Conservation (phyloP, 2,329 filamentous ascomycete genomes). For the Talaromyces sp. region DNA sequence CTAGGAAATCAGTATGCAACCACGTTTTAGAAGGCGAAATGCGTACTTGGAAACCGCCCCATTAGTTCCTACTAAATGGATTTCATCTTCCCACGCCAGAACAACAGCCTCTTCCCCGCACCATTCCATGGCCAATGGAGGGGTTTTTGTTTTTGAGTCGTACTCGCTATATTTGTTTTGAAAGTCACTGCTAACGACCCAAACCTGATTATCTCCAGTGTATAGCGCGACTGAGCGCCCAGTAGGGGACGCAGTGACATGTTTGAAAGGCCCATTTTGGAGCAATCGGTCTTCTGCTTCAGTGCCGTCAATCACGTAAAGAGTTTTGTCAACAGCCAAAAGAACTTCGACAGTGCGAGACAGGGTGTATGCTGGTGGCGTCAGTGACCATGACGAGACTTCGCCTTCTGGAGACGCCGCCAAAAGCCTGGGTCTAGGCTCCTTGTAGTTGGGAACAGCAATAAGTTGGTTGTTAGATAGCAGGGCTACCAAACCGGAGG, state of each 20-base stretch:
- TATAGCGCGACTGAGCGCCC: constrained; percentile 85
- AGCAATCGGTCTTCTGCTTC: constrained; percentile 89
- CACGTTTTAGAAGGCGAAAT: neutral
- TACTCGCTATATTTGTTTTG: constrained; percentile 89
- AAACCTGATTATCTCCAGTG: constrained; percentile 75
- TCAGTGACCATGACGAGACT: constrained; percentile 82
- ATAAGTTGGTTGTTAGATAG: constrained; percentile 83
- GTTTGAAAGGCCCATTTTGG: constrained; percentile 85
- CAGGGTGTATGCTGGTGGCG: constrained; percentile 80
- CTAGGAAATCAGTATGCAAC: constrained; percentile 30
- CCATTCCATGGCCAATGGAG: constrained; percentile 87
- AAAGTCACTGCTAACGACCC: constrained; percentile 93
- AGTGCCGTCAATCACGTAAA: constrained; percentile 79
- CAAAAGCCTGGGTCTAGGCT: constrained; percentile 80
- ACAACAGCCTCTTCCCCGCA: constrained; percentile 92
- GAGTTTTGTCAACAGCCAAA: constrained; percentile 74
- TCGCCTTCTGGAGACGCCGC: constrained; percentile 70
- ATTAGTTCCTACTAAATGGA: constrained; percentile 84
- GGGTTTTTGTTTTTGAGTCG: constrained; percentile 76
- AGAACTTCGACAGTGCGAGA: constrained; percentile 91
- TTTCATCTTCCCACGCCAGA: constrained; percentile 95
- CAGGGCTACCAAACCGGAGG: constrained; percentile 85
- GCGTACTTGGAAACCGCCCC: constrained; percentile 61
- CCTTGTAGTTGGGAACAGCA: constrained; percentile 80
- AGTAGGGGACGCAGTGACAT: constrained; percentile 86